Base-by-base conservation (phyloP, 805 yeast genomes). In the Kregervanrija pseudodelftensis region DNA sequence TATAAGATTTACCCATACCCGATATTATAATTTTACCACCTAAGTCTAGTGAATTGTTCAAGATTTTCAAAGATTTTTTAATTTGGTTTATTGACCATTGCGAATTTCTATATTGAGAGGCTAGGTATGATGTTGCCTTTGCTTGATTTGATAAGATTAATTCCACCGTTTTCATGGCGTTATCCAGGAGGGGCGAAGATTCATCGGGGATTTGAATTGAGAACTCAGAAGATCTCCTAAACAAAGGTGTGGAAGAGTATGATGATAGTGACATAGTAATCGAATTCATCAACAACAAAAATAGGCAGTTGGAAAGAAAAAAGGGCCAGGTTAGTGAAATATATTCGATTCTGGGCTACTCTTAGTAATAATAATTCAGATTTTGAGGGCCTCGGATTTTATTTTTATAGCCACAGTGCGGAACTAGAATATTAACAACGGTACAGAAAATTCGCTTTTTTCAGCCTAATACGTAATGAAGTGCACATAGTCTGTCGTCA, bases 1-100 rank as follows among this genome's bases (percentile, higher is more conserved):
- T 86, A 63, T 68, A 77, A 1, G 91, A 82, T 61, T 88, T 88
- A 2, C 96, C 96, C 61, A 89, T 82, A 10, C 96, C 96, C 15
- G 86, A 74, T 17, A 86, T 61, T 4, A 89, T 79, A 12, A 88
- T 70, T 58, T 88, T 86, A 5, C 93, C 90, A 15, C 77, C 74
- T 35, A 60, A 56, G 40, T 67, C 54, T 12, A 77, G 53, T 9
- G 73, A 58, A 48, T 68, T 66, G 55, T 68, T 67, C 44, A 80
- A 53, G 5, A 70, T 65, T 33, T 65, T 60, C 30, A 80, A 55
- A 1, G 80, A 71, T 33, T 59, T 59, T 37, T 61, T 60, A 49
- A 78, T 51, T 44, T 78, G 75, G 4, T 55, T 51, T 47, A 68
- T 73, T 11, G 80, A 62, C 60, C 71, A 76, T 38, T 58, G 54